Conservation (phyloP, 2,329 filamentous ascomycete species). For the Monosporascus sp. region DNA sequence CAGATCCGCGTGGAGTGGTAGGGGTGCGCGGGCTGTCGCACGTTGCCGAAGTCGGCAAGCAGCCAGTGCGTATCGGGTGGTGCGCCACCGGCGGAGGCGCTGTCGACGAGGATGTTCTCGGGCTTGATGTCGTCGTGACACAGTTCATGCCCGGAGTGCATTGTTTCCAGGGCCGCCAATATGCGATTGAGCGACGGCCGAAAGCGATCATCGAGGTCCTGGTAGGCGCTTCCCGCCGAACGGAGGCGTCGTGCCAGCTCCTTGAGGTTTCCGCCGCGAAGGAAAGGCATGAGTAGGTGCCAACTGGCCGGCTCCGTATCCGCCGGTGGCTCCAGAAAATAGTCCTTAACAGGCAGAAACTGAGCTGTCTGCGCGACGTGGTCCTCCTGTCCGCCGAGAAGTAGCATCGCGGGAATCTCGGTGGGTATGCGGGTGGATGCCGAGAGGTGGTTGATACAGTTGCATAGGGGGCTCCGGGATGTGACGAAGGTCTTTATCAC, state of each 20-base stretch:
- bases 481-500: conserved; percentile 28
- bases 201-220: conserved; percentile 25
- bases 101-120: conserved; percentile 26
- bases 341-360: conserved; percentile 27
- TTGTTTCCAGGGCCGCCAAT: conserved; percentile 18
- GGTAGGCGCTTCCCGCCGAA: conserved; percentile 5
- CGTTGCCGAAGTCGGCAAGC: conserved; percentile 28
- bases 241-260: conserved; percentile 20
- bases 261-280: conserved; percentile 20
- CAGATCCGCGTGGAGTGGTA: conserved; percentile 28
- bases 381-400: conserved; percentile 20
- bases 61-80: conserved; percentile 21
- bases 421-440: conserved; percentile 18
- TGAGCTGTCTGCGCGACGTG: conserved; percentile 2
- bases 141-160: conserved; percentile 20
- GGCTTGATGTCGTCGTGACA: conserved; percentile 31
- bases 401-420: conserved; percentile 25
- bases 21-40: conserved; percentile 21
- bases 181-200: conserved; percentile 25
- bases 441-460: conserved; percentile 18
- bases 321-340: conserved; percentile 20
- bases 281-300: conserved; percentile 26
- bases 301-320: conserved; percentile 13
- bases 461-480: conserved; percentile 23
- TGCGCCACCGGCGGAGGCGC: neutral